phyloP scores from a whole-genome alignment of 2,329 filamentous ascomycete genomes.

The Lachnellula occidentalis region DNA sequence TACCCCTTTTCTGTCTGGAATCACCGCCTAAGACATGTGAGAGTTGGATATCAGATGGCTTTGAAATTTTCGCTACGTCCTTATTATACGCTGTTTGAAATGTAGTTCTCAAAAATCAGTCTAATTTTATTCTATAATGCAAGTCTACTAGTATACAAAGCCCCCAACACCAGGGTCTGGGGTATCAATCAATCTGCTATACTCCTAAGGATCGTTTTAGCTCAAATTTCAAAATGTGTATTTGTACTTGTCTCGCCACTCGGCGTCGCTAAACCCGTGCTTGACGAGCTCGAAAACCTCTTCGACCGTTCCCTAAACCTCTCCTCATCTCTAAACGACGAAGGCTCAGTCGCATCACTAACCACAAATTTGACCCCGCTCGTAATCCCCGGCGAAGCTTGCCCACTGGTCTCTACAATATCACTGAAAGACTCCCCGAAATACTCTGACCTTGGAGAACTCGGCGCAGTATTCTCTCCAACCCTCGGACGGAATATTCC shows the following conservation, averaged over 20 bases:
- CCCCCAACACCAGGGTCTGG: background rate
- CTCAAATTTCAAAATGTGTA: background rate
- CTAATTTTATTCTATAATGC: background rate
- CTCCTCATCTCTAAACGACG: constrained; percentile 13
- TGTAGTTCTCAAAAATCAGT: too few species aligned
- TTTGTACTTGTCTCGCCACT: too few species aligned
- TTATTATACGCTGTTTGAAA: too few species aligned
- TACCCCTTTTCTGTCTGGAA: background rate
- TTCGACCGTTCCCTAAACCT: constrained; percentile 5
- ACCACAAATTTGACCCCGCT: constrained; percentile 18
- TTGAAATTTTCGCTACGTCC: too few species aligned
- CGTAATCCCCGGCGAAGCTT: background rate
- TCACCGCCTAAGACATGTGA: too few species aligned
- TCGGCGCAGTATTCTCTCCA: background rate
- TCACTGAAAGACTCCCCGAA: constrained; percentile 12
- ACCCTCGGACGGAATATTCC: constrained; percentile 23
- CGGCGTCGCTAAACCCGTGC: too few species aligned
- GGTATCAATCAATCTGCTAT: background rate
- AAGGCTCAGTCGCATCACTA: constrained; percentile 5
- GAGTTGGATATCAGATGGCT: too few species aligned
- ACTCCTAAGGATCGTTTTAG: background rate
- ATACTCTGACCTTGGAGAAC: constrained; percentile 13
- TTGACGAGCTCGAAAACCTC: background rate
- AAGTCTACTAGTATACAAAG: background rate
- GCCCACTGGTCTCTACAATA: constrained; percentile 4